Evolutionary conservation across 1,139 yeast genomes (phyloP), one percentile per base, ranked within the genome.

Genomic region (Debaryomyces coudertii): DNA sequence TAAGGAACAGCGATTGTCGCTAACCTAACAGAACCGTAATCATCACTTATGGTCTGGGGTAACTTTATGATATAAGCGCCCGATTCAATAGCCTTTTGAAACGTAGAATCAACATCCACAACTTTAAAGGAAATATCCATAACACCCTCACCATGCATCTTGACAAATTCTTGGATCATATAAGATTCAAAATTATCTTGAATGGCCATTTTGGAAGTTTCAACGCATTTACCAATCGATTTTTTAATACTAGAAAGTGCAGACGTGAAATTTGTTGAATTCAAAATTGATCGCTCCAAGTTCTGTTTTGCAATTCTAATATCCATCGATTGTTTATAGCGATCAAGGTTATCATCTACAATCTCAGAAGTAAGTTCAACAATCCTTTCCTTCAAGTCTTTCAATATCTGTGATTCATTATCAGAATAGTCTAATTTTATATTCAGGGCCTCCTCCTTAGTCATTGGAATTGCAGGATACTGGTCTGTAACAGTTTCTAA

Each of bases 141-240:
- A 4, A 87, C 87, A 2, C 89, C 87, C 57, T 87, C 93, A 1
- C 95, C 92, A 60, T 88, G 96, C 5, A 57, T 58, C n/a, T 61
- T 60, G 12, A 85, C 65, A 58, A 80, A 87, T 6, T 65, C 56
- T 29, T 68, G 67, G 30, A 69, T 58, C 29, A 59, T 45, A 14
- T 53, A 52, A 14, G 71, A 63, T 42, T 65, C 69, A 49, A 62
- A 56, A 20, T 61, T 47, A 44, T 64, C 67, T 29, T 51, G 52
- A 30, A 49, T 48, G 12, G 57, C 52, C 1, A 43, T 42, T 43
- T 62, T 63, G 2, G 65, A 61, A 36, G 51, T 51, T 20, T 57
- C 53, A 25, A 63, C 47, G 1, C 60, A 51, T 12, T 57, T 52
- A 15, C 46, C 12, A 4, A 57, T 48, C 6, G 57, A 34, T 2